Percentiles rank a stretch among this genome's conserved stretches.
phyloP scores from a whole-genome alignment of 805 yeast species.

The Cyberlindnera subsufficiens region DNA sequence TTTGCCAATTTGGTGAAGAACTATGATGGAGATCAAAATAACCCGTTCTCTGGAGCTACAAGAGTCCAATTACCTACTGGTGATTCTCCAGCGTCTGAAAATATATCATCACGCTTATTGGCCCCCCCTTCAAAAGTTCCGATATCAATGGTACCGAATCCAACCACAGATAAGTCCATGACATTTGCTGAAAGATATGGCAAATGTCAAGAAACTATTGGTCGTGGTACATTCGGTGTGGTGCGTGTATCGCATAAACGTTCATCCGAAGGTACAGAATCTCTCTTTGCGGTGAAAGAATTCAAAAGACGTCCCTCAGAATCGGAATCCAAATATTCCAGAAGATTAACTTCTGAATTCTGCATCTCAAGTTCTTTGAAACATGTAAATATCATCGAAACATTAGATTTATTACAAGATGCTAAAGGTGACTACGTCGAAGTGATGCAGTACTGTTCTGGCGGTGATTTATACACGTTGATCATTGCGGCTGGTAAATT shows the following conservation, averaged over 20 bases:
- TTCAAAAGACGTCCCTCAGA: conserved; percentile 61
- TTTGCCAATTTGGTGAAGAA: conserved; percentile 64
- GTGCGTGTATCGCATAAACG: conserved; percentile 84
- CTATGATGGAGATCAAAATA: conserved; percentile 41
- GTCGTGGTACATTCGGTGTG: conserved; percentile 91
- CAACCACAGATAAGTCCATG: conserved; percentile 5
- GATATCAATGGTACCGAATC: not conserved
- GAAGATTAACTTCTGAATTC: conserved; percentile 75
- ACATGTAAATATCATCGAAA: conserved; percentile 71
- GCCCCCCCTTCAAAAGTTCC: not conserved
- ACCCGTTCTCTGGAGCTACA: conserved; percentile 31
- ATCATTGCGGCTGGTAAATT: conserved; percentile 73
- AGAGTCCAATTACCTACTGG: conserved; percentile 8
- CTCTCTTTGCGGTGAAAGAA: conserved; percentile 81
- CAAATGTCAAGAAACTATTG: conserved; percentile 89
- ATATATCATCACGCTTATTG: conserved; percentile 24
- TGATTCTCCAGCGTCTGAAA: not conserved
- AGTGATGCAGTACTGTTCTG: conserved; percentile 80
- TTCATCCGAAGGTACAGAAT: conserved; percentile 33
- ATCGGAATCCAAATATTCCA: conserved; percentile 58
- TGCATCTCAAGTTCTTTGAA: conserved; percentile 75
- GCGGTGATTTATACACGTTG: conserved; percentile 74
- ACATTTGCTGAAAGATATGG: conserved; percentile 89
- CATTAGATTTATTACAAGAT: conserved; percentile 73
- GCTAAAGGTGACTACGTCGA: conserved; percentile 80